Evolutionary conservation across 768 basidiomycete genomes (phyloP).

Genomic region (Termitomyces sp.): DNA sequence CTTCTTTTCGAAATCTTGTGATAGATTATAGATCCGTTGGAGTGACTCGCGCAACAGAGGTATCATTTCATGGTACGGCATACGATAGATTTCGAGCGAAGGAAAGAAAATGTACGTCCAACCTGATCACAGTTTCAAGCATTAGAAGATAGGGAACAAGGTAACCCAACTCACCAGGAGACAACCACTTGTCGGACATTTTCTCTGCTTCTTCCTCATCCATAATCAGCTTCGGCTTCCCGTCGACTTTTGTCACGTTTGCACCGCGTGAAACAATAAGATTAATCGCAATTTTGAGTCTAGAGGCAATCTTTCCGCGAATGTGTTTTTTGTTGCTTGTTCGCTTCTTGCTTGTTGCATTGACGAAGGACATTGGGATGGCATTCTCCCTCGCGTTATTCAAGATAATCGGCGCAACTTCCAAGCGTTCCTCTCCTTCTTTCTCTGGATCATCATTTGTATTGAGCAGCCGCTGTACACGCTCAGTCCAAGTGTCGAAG

Average conservation of each 20-base stretch:
- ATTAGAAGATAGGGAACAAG: background rate
- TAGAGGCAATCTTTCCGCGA: slow-evolving; percentile 23
- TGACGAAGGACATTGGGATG: slow-evolving; percentile 32
- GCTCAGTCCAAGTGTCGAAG: slow-evolving; percentile 16
- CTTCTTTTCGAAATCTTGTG: slow-evolving; percentile 15
- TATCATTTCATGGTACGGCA: slow-evolving; percentile 38
- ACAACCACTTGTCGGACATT: slow-evolving; percentile 22
- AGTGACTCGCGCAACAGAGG: slow-evolving; percentile 26
- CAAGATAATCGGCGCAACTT: slow-evolving; percentile 12
- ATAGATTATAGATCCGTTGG: slow-evolving; percentile 13
- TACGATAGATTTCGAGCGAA: slow-evolving; percentile 31
- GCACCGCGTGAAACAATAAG: slow-evolving; percentile 38
- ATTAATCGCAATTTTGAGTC: slow-evolving; percentile 32
- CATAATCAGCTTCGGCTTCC: slow-evolving; percentile 14
- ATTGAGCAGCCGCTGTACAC: slow-evolving; percentile 6
- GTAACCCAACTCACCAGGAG: slow-evolving; percentile 23
- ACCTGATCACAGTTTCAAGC: slow-evolving; percentile 22
- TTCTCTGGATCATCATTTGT: background rate
- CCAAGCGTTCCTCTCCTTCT: background rate
- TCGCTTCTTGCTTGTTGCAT: slow-evolving; percentile 27
- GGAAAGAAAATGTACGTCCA: slow-evolving; percentile 44
- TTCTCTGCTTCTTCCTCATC: slow-evolving; percentile 17
- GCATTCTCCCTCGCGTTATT: slow-evolving; percentile 17
- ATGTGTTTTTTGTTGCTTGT: slow-evolving; percentile 25
- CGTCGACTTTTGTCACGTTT: slow-evolving; percentile 15